Percentiles rank a stretch among this genome's conserved stretches.
Conservation (phyloP, 495 filamentous ascomycete species). For the Trypethelium eluteriae region DNA sequence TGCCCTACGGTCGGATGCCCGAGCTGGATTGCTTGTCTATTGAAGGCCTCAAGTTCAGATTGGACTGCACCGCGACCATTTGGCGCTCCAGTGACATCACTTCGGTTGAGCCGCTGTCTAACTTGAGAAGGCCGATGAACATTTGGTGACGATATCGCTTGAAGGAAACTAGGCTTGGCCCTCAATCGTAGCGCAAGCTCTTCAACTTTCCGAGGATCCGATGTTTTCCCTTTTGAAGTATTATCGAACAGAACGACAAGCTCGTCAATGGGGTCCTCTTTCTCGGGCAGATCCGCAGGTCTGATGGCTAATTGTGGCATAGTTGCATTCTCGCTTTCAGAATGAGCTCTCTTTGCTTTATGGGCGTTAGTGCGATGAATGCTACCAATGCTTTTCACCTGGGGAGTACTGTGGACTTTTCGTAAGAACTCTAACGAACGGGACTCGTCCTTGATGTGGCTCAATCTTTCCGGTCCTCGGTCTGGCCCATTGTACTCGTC, state of each 20-base stretch:
- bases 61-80: not conserved
- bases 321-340: not conserved
- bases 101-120: not conserved
- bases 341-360: not conserved
- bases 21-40: not conserved
- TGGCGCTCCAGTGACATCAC: not conserved
- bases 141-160: not conserved
- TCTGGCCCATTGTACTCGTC: not conserved
- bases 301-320: not conserved
- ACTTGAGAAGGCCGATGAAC: not conserved
- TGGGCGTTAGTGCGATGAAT: not conserved
- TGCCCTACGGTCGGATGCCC: not conserved
- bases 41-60: not conserved
- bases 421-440: not conserved
- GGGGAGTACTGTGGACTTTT: conserved; percentile 2
- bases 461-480: not conserved
- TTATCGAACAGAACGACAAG: not conserved
- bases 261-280: not conserved
- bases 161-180: not conserved
- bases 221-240: not conserved
- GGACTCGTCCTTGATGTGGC: not conserved
- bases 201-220: not conserved
- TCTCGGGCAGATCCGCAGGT: not conserved
- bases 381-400: not conserved
- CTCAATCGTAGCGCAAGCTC: not conserved